These are phyloP conservation scores for Phyllosticta citrichinensis DNA, from an alignment of 2,329 filamentous ascomycete genomes.

Conservation along the genomic window DNA sequence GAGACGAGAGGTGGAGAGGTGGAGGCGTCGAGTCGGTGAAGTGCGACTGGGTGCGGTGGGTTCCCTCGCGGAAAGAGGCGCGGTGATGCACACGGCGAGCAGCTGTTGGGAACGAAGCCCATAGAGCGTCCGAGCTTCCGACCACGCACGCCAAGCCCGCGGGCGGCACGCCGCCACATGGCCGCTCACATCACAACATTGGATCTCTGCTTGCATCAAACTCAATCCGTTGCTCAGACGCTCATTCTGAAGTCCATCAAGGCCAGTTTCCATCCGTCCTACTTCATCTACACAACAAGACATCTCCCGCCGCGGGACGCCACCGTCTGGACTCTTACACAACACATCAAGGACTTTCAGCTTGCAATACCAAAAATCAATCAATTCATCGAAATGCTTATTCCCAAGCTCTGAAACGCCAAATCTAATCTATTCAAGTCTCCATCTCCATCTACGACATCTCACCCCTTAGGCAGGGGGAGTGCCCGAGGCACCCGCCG, in stretches of 20 bases:
- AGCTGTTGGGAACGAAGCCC: neutral
- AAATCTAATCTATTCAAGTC: neutral
- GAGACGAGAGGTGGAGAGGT: neutral
- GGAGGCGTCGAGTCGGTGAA: neutral
- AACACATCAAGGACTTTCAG: neutral
- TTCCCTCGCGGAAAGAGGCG: neutral
- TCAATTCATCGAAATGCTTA: neutral
- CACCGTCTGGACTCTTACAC: neutral
- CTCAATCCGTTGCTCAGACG: no score
- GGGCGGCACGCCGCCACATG: neutral
- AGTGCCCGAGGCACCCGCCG: conserved; percentile 4
- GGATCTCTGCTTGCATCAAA: no score
- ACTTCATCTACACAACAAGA: neutral
- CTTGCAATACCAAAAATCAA: neutral
- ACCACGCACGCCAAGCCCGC: neutral
- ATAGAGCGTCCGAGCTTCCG: neutral
- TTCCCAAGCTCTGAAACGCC: neutral
- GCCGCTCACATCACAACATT: neutral
- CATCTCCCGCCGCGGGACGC: no score
- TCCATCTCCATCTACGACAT: neutral
- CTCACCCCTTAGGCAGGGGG: neutral
- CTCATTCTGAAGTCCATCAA: no score
- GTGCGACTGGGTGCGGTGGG: neutral
- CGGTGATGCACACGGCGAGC: neutral
- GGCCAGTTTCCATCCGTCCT: no score